A percentile compares a stretch with the other conserved stretches of the same genome.
These are phyloP conservation scores for Coemansia javaensis DNA, from an alignment of 192 early-diverging fungal species.

Conservation along the genomic window DNA sequence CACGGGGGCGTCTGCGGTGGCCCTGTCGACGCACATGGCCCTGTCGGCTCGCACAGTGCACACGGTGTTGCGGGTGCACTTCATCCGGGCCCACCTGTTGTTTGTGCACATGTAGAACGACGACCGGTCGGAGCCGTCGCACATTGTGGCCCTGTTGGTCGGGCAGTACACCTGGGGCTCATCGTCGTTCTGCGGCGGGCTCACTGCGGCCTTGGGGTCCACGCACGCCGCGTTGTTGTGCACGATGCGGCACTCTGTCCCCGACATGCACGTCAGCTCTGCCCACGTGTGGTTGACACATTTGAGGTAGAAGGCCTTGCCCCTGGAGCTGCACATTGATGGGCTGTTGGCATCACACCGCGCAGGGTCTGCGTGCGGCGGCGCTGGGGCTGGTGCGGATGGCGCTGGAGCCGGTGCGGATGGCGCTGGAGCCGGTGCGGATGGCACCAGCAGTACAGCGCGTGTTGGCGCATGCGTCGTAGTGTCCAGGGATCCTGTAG, in stretches of 20 bases:
- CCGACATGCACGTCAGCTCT: constrained; percentile 15
- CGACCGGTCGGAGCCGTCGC: constrained; percentile 12
- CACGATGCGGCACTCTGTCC: constrained; percentile 26
- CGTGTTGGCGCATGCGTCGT: too few relatives aligned
- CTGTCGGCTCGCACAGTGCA: constrained; percentile 28
- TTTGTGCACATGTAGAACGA: constrained; percentile 33
- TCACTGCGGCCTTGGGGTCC: constrained; percentile 15
- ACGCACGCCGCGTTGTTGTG: constrained; percentile 30
- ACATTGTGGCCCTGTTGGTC: constrained; percentile 35
- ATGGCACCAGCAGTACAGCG: too few relatives aligned
- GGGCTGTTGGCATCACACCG: constrained; percentile 18
- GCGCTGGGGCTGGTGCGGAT: not conserved
- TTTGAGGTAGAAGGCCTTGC: constrained; percentile 14
- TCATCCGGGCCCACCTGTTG: constrained; percentile 32
- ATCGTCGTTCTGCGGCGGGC: not conserved
- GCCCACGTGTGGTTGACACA: constrained; percentile 29
- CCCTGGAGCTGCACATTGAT: constrained; percentile 23
- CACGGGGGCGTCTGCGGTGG: constrained; percentile 24
- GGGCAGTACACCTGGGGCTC: constrained; percentile 12
- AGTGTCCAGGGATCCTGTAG: too few relatives aligned
- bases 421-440: constrained; percentile 1
- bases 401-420: too few relatives aligned
- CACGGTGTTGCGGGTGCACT: constrained; percentile 31
- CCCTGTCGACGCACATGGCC: constrained; percentile 23
- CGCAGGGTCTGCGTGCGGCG: not conserved